Evolutionary conservation across 2,329 filamentous ascomycete species (phyloP), one percentile per base, ranked within the genome.

Genomic region (Xylariaceae sp.): DNA sequence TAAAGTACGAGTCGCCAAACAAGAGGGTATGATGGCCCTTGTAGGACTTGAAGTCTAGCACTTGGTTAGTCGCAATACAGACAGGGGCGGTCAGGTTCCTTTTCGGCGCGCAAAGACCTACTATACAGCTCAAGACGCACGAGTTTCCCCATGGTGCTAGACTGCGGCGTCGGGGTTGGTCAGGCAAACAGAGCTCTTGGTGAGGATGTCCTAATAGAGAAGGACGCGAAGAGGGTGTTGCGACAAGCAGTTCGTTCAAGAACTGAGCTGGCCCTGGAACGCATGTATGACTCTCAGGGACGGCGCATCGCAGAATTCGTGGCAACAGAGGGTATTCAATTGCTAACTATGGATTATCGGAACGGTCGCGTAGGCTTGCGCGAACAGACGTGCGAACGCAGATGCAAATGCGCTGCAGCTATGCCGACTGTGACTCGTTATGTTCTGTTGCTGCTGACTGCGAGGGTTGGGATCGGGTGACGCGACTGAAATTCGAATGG

Each of bases 1-100:
- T 99, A 73, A 99, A 99, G 74, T 96, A 97, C 2, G 92, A 95
- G 76, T 99, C 92, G 67, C 92, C 92, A 67, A 99, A 96, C 49
- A 96, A 83, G 42, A 99, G 84, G 56, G 84, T 86, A 76, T 99
- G 94, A 67, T 96, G 92, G 54, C 92, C 94, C 73, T 96, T 96
- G 78, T 99, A 99, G 65, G 94, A 97, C 77, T 99, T 99, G 84
- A 99, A 99, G 77, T 99, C 58, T 60, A 16, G 42, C 7, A 42
- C 13, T n/a, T 36, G 26, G 55, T 60, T 34, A 60, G 55, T 53
- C 42, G 47, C 47, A 29, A 41, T 48, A 22, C 15, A 19, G 34
- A 7, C 89, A 72, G 63, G 43, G 67, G 62, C 55, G 47, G 51
- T 47, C 21, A 21, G 45, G 12, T 42, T 42, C 53, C 50, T 21